Percentiles rank a stretch among this genome's conserved stretches.
Conservation (phyloP, 441 rosid species). For the Arabidopsis hybrid region DNA sequence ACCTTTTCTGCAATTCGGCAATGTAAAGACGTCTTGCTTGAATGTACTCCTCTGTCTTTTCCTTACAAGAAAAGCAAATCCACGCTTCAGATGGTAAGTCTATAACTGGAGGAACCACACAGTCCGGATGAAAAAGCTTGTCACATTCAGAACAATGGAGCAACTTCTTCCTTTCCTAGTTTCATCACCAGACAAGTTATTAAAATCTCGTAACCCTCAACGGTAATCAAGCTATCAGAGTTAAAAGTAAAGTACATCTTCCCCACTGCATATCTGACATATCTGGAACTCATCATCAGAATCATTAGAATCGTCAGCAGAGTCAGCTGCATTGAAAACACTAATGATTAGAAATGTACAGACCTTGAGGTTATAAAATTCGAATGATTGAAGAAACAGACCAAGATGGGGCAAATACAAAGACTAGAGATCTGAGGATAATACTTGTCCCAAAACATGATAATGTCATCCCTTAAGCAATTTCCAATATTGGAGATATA, state of each 20-base stretch:
- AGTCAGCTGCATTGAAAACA: conserved; percentile 75
- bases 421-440: conserved; percentile 27
- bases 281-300: conserved; percentile 99
- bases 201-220: conserved; percentile 32
- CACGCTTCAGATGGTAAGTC: conserved; percentile 81
- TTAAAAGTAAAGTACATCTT: conserved; percentile 71
- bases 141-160: conserved; percentile 96
- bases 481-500: conserved; percentile 22
- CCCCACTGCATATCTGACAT: conserved; percentile 89
- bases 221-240: conserved; percentile 31
- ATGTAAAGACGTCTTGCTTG: conserved; percentile 73
- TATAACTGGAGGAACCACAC: conserved; percentile 84
- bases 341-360: conserved; percentile 31
- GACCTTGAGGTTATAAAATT: conserved; percentile 23
- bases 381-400: conserved; percentile 21
- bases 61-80: conserved; percentile 96
- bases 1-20: conserved; percentile 85
- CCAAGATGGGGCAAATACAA: conserved; percentile 26
- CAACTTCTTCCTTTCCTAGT: conserved; percentile 93
- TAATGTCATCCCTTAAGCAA: not conserved
- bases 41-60: conserved; percentile 93
- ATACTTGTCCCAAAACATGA: conserved; percentile 5
- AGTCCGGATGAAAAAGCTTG: conserved; percentile 85
- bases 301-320: conserved; percentile 82
- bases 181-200: conserved; percentile 40